Base-by-base conservation (phyloP, 768 basidiomycete species). In the Rossbeevera mucosa region DNA sequence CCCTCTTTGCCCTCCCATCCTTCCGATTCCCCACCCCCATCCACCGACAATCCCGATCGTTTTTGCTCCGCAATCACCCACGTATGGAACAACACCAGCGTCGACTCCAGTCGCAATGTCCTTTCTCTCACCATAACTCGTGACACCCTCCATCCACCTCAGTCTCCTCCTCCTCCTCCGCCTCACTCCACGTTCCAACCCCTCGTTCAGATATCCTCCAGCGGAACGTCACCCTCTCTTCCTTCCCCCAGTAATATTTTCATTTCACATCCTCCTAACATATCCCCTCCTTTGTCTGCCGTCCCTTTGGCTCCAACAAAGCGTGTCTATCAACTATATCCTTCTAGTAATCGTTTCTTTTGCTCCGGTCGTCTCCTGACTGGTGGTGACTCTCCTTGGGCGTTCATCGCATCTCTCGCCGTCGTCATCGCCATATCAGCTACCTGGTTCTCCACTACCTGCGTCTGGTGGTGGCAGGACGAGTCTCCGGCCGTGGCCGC, bases 301-400 rank as follows among this genome's bases (percentile, higher is more conserved):
- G 57, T 68, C 8, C 76, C 77, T 26, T 5, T 50, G 13, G 12
- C 44, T 16, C 65, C 67, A 44, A 66, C 64, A 21, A 59, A 80
- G 47, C 79, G 80, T 29, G 81, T 82, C 48, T 85, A 86, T 67
- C 72, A 83, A 56, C 67, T 76, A 18, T 82, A 90, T 64, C 81
- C 83, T 1, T 89, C 89, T 3, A 74, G 81, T 51, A 94, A 92
- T 70, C 74, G 73, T 38, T 95, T 92, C 71, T 86, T 87, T 64
- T 73, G 87, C 50, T 57, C 74, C 1, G 94, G 94, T 0, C 80
- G 74, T 51, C 54, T 93, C 9, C 68, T 98, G 58, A 90, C 87
- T 0, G 93, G 94, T 7, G 91, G 91, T 1, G 95, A 97, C 71
- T 80, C 82, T 18, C 86, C 87, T 0, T 83, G 82, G 74, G 91